These are phyloP conservation scores for Furcasterigmium sp. DNA, from an alignment of 2,329 filamentous ascomycete species.

Conservation along the genomic window DNA sequence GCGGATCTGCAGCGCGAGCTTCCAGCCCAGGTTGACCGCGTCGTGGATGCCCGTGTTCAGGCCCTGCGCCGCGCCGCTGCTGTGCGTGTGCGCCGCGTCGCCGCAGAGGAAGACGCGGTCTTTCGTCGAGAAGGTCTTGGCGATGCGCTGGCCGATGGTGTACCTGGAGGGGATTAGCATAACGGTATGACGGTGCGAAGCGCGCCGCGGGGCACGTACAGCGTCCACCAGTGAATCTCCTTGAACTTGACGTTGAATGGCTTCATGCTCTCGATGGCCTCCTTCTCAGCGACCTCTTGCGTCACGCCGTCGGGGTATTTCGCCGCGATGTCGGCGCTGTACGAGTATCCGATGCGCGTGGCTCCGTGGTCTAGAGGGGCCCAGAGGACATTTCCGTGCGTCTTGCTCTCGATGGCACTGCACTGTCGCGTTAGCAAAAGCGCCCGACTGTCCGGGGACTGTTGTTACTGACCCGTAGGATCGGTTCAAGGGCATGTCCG, in stretches of 20 bases:
- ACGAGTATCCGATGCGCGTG: constrained; percentile 48
- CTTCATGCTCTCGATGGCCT: constrained; percentile 36
- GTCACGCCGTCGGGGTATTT: constrained; percentile 26
- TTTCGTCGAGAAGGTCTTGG: constrained; percentile 48
- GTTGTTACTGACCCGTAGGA: constrained; percentile 28
- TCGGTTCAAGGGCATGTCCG: constrained; percentile 38
- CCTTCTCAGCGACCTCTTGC: constrained; percentile 48
- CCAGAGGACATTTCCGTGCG: constrained; percentile 51
- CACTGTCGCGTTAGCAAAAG: neutral
- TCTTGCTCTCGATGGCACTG: constrained; percentile 40
- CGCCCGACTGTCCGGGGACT: neutral
- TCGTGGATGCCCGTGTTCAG: constrained; percentile 47
- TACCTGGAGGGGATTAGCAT: too few relatives aligned
- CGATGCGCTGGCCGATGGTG: constrained; percentile 50
- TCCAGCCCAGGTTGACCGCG: constrained; percentile 46
- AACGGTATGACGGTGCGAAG: too few relatives aligned
- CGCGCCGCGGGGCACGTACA: constrained; percentile 38
- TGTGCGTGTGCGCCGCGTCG: constrained; percentile 45
- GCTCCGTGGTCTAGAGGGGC: constrained; percentile 46
- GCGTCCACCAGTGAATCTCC: constrained; percentile 50
- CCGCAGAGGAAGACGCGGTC: constrained; percentile 42
- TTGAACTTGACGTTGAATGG: constrained; percentile 35
- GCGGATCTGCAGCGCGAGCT: constrained; percentile 24
- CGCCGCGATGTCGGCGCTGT: constrained; percentile 34
- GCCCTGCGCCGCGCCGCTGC: constrained; percentile 41